Conservation (phyloP, 768 basidiomycete species). For the Russula virescens region DNA sequence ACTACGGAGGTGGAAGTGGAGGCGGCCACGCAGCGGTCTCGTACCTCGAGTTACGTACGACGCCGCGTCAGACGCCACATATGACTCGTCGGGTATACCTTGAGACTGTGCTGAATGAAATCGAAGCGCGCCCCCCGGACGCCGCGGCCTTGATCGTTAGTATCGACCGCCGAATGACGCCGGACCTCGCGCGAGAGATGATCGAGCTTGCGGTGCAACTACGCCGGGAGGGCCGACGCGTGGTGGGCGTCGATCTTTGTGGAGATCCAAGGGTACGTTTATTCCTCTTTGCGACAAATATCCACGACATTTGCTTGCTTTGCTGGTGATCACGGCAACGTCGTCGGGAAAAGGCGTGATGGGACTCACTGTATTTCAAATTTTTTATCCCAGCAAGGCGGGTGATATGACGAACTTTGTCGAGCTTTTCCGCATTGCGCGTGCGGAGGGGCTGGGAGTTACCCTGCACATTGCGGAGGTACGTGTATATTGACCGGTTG, state of each 20-base stretch:
- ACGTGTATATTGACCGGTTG: background rate
- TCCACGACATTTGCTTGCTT: no score
- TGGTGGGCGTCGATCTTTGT: slow-evolving; percentile 79
- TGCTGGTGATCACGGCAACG: background rate
- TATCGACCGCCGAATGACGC: slow-evolving; percentile 65
- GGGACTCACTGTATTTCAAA: background rate
- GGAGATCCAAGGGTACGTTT: slow-evolving; percentile 54
- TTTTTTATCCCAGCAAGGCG: slow-evolving; percentile 32
- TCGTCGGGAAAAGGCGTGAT: background rate
- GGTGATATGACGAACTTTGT: slow-evolving; percentile 52
- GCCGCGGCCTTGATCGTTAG: slow-evolving; percentile 63
- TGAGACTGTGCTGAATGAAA: slow-evolving; percentile 55
- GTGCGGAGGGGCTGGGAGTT: slow-evolving; percentile 56
- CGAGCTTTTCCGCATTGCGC: slow-evolving; percentile 48
- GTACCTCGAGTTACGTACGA: slow-evolving; percentile 82
- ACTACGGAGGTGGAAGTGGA: no score
- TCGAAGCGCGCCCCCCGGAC: slow-evolving; percentile 48
- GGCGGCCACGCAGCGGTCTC: slow-evolving; percentile 42
- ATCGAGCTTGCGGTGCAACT: slow-evolving; percentile 51
- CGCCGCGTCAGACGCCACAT: slow-evolving; percentile 51
- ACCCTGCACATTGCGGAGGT: slow-evolving; percentile 86
- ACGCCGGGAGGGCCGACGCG: slow-evolving; percentile 48
- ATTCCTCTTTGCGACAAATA: no score
- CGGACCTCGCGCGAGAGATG: slow-evolving; percentile 46
- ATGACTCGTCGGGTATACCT: slow-evolving; percentile 64